Evolutionary conservation across 768 basidiomycete species (phyloP).

Genomic region (Boletus speciosus): DNA sequence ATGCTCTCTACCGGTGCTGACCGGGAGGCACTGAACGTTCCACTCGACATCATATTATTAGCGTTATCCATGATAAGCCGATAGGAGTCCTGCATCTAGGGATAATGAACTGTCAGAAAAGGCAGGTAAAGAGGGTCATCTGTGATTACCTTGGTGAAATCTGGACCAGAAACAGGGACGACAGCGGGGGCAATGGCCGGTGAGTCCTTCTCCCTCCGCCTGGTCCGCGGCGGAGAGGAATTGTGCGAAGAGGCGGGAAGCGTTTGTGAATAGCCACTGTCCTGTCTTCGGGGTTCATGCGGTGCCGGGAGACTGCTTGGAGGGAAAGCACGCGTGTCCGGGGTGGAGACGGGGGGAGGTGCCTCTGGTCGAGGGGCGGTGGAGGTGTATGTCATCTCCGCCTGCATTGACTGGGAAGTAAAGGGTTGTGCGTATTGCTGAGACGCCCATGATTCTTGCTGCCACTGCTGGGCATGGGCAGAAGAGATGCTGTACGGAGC

Average conservation of each 20-base stretch:
- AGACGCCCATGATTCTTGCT: slow-evolving; percentile 38
- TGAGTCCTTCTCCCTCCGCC: slow-evolving; percentile 36
- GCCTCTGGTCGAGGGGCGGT: slow-evolving; percentile 33
- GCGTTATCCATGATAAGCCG: slow-evolving; percentile 39
- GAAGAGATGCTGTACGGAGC: slow-evolving; percentile 28
- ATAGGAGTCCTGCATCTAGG: slow-evolving; percentile 44
- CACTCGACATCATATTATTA: slow-evolving; percentile 26
- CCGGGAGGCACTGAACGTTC: slow-evolving; percentile 21
- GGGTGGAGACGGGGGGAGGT: slow-evolving; percentile 25
- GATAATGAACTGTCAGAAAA: slow-evolving; percentile 12
- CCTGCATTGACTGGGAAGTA: slow-evolving; percentile 31
- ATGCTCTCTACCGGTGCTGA: slow-evolving; percentile 32
- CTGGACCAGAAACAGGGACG: slow-evolving; percentile 31
- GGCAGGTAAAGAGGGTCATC: not conserved
- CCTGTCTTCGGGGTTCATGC: slow-evolving; percentile 33
- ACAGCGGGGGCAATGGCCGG: slow-evolving; percentile 26
- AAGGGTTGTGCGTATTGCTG: slow-evolving; percentile 33
- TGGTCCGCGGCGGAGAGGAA: slow-evolving; percentile 33
- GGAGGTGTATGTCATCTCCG: slow-evolving; percentile 35
- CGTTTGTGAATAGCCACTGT: slow-evolving; percentile 31
- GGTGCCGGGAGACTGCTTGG: slow-evolving; percentile 22
- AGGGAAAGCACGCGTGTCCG: slow-evolving; percentile 32
- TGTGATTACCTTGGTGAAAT: slow-evolving; percentile 40
- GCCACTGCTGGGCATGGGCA: slow-evolving; percentile 38
- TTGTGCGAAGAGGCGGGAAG: slow-evolving; percentile 24